These are phyloP conservation scores for Wickerhamiella sergipiensis DNA, from an alignment of 805 yeast species.

Conservation along the genomic window DNA sequence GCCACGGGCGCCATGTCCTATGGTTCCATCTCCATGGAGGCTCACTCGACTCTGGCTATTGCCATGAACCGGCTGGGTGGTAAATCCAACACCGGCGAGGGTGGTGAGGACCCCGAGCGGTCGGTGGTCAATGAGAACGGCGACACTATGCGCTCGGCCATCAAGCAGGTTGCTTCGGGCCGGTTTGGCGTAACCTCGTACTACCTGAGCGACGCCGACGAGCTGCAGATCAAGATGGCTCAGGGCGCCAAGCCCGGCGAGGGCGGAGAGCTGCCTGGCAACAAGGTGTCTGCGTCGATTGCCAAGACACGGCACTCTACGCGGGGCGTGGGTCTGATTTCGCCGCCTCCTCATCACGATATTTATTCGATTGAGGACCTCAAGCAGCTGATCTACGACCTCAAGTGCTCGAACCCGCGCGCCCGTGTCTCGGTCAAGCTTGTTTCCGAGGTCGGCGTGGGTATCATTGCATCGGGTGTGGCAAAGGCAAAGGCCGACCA, in stretches of 20 bases:
- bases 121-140: slow-evolving; percentile 70
- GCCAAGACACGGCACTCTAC: slow-evolving; percentile 96
- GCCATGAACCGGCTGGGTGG: slow-evolving; percentile 98
- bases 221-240: slow-evolving; percentile 95
- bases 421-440: slow-evolving; percentile 93
- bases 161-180: slow-evolving; percentile 95
- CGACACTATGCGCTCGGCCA: slow-evolving; percentile 97
- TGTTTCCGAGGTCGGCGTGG: slow-evolving; percentile 97
- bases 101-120: slow-evolving; percentile 96
- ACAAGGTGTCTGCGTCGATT: slow-evolving; percentile 74
- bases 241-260: slow-evolving; percentile 99
- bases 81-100: slow-evolving; percentile 97
- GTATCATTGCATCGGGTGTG: slow-evolving; percentile 97
- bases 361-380: slow-evolving; percentile 95
- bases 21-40: slow-evolving; percentile 97
- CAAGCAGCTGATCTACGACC: slow-evolving; percentile 89
- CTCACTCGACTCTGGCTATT: slow-evolving; percentile 93
- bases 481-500: slow-evolving; percentile 98
- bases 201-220: slow-evolving; percentile 92
- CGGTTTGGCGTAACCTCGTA: slow-evolving; percentile 95
- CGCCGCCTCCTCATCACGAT: slow-evolving; percentile 98
- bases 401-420: slow-evolving; percentile 93
- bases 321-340: slow-evolving; percentile 89
- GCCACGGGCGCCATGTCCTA: slow-evolving; percentile 99
- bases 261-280: slow-evolving; percentile 97